phyloP scores from a whole-genome alignment of 1,284 basidiomycete genomes.

The Sparassis latifolia region DNA sequence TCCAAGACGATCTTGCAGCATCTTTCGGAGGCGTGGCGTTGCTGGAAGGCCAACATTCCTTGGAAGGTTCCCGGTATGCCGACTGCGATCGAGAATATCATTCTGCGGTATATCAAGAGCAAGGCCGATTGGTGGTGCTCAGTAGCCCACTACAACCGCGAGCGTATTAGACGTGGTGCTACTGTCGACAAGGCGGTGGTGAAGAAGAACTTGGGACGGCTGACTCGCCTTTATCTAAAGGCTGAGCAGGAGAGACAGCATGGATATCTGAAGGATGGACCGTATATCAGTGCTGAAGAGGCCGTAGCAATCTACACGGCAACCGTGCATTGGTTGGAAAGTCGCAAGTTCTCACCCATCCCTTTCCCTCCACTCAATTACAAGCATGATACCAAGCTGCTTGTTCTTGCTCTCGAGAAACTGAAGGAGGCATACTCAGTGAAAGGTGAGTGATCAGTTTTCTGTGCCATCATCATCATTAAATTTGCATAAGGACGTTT shows the following conservation, averaged over 20 bases:
- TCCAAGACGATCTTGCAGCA: constrained; percentile 98
- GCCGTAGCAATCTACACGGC: constrained; percentile 96
- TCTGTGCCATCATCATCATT: constrained; percentile 4
- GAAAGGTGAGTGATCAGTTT: constrained; percentile 48
- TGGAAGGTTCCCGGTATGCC: constrained; percentile 99
- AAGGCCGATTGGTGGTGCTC: constrained; percentile 99
- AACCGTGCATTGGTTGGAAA: constrained; percentile 96
- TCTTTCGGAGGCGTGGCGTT: constrained; percentile 96
- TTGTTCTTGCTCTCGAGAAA: constrained; percentile 93
- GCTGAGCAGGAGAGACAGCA: constrained; percentile 98
- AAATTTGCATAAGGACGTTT: constrained; percentile 49
- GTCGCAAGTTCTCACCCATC: constrained; percentile 93
- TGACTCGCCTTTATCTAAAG: constrained; percentile 92
- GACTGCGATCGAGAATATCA: constrained; percentile 98
- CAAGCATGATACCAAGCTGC: constrained; percentile 95
- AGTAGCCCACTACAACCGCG: constrained; percentile 91
- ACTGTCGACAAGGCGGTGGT: constrained; percentile 99
- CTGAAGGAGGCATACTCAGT: constrained; percentile 98
- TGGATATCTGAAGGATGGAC: constrained; percentile 94
- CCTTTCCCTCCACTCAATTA: constrained; percentile 97
- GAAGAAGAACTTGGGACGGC: constrained; percentile 90
- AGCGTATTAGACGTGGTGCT: constrained; percentile 91
- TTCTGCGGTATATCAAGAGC: constrained; percentile 97
- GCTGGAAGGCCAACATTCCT: constrained; percentile 99
- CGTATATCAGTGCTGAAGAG: constrained; percentile 95